phyloP scores from a whole-genome alignment of 1,139 yeast species.

The Candida smagusa region DNA sequence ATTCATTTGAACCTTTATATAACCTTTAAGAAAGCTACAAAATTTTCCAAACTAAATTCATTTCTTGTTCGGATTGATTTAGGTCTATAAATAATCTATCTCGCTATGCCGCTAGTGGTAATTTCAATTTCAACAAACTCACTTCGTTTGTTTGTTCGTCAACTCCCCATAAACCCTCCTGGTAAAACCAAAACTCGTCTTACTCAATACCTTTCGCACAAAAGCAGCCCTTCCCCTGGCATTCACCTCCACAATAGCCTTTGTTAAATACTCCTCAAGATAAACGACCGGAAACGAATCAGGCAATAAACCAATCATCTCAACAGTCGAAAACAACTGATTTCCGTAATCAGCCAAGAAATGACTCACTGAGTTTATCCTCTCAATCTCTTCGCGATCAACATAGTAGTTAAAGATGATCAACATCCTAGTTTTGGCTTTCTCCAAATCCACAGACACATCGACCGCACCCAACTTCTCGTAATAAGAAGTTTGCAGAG shows the following conservation, averaged over 20 bases:
- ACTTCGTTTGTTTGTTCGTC: not conserved
- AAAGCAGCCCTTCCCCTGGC: conserved; percentile 16
- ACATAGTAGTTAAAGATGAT: conserved; percentile 23
- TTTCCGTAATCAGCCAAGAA: conserved; percentile 12
- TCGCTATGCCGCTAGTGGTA: too few species aligned
- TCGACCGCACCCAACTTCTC: conserved; percentile 10
- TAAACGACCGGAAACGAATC: conserved; percentile 29
- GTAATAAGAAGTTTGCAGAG: conserved; percentile 19
- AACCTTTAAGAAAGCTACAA: too few species aligned
- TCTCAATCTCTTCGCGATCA: conserved; percentile 10
- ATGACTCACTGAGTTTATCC: conserved; percentile 26
- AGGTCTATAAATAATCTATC: too few species aligned
- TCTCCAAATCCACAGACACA: not conserved
- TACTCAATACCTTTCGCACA: conserved; percentile 27
- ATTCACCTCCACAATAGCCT: conserved; percentile 21
- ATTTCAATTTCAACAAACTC: too few species aligned
- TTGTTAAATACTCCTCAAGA: conserved; percentile 26
- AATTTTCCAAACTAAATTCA: too few species aligned
- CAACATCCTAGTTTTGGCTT: conserved; percentile 11
- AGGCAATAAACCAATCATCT: conserved; percentile 31
- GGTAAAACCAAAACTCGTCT: conserved; percentile 24
- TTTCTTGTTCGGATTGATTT: too few species aligned
- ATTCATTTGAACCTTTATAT: too few species aligned
- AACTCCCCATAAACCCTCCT: conserved; percentile 11
- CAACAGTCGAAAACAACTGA: conserved; percentile 19